A percentile compares a stretch with the other conserved stretches of the same genome.
Evolutionary conservation across 768 basidiomycete species (phyloP).

Genomic region (Auriculariales sp.): DNA sequence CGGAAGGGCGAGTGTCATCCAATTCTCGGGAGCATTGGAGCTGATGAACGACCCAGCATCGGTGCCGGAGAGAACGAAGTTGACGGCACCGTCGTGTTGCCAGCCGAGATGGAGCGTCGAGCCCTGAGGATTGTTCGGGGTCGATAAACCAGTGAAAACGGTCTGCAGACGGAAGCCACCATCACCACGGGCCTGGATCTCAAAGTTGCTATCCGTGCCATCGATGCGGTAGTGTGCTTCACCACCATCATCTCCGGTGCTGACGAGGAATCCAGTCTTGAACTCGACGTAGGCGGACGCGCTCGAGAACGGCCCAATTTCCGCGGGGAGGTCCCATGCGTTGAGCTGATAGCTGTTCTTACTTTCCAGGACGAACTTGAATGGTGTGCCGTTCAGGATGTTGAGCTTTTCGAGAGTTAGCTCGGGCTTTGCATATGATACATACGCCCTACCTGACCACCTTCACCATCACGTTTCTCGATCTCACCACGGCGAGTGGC

Average conservation of each 20-base stretch:
- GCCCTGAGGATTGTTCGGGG: neutral
- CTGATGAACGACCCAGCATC: neutral
- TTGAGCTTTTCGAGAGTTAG: neutral
- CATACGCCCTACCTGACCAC: neutral
- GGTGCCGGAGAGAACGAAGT: neutral
- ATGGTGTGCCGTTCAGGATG: neutral
- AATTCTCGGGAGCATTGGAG: neutral
- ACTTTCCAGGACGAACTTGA: neutral
- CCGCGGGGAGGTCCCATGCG: neutral
- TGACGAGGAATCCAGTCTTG: neutral
- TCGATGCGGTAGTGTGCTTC: neutral
- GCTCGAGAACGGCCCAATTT: neutral
- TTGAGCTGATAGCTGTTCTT: neutral
- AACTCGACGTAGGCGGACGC: conserved; percentile 2
- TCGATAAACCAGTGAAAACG: neutral
- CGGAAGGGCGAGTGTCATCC: neutral
- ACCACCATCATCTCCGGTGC: neutral
- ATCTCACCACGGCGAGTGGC: neutral
- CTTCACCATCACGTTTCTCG: neutral
- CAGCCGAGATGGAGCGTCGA: neutral
- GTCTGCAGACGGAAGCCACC: neutral
- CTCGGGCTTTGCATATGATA: neutral
- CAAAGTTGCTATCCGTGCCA: neutral
- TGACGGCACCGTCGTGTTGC: neutral
- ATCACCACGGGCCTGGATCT: neutral